phyloP scores from a whole-genome alignment of 2,329 filamentous ascomycete genomes.

The Leptographium flavum region DNA sequence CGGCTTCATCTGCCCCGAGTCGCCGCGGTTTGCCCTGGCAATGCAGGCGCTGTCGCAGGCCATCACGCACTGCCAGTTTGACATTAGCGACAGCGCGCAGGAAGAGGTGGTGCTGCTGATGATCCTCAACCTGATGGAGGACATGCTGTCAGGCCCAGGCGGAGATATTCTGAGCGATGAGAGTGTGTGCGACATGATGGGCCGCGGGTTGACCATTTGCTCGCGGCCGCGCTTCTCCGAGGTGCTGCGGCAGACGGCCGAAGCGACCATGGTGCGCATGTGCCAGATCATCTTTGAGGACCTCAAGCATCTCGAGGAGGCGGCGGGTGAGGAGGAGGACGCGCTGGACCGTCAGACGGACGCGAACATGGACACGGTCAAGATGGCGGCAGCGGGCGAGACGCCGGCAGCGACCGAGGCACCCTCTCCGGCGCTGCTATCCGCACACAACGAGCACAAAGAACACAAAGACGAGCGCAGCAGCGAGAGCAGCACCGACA shows the following conservation, averaged over 20 bases:
- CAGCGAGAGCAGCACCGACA: neutral
- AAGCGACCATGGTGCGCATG: constrained; percentile 97
- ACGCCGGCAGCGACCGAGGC: too few species aligned
- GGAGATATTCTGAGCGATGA: constrained; percentile 92
- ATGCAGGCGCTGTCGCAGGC: constrained; percentile 93
- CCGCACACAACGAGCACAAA: too few species aligned
- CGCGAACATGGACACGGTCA: constrained; percentile 59
- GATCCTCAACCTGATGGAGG: constrained; percentile 95
- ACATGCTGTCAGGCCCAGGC: constrained; percentile 88
- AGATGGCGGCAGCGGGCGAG: constrained; percentile 53
- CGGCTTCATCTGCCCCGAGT: constrained; percentile 71
- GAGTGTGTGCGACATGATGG: constrained; percentile 99
- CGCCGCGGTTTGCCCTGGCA: constrained; percentile 74
- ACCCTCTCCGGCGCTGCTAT: too few species aligned
- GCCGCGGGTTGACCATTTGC: constrained; percentile 91
- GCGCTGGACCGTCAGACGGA: constrained; percentile 52
- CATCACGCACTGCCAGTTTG: constrained; percentile 94
- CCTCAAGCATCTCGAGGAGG: constrained; percentile 71
- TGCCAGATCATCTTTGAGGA: constrained; percentile 96
- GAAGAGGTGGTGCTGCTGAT: constrained; percentile 91
- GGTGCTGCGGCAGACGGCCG: constrained; percentile 75
- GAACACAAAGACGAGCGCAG: neutral
- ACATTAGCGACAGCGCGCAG: constrained; percentile 85
- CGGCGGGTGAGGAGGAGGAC: constrained; percentile 52
- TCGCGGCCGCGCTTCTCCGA: constrained; percentile 87